Conservation (phyloP, 352 stramenopile genomes). For the Phytopythium oedochilum region DNA sequence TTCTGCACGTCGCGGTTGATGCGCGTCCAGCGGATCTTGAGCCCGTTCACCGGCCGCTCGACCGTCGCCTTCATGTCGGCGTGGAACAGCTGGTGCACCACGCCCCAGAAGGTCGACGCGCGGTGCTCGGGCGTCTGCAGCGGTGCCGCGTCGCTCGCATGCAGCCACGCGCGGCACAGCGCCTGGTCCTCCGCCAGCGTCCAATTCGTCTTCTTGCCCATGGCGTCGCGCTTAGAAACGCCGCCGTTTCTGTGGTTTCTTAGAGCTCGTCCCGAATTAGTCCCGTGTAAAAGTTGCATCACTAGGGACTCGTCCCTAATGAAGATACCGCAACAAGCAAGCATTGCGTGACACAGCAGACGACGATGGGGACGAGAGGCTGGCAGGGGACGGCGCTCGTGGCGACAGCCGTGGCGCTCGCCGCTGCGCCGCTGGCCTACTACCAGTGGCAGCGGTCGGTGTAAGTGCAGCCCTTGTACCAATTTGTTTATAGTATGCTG, state of each 20-base stretch:
- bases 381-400: conserved; percentile 17
- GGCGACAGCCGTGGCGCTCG: conserved; percentile 12
- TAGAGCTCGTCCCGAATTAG: background rate
- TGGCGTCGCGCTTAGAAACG: conserved; percentile 47
- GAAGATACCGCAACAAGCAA: too few relatives aligned
- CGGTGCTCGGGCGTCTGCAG: conserved; percentile 36
- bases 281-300: background rate
- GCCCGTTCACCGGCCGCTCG: conserved; percentile 58
- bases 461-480: conserved; percentile 9
- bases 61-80: conserved; percentile 49
- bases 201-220: conserved; percentile 86
- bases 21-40: conserved; percentile 80
- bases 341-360: too few relatives aligned
- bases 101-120: conserved; percentile 58
- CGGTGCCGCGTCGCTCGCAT: conserved; percentile 40
- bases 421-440: conserved; percentile 33
- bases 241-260: conserved; percentile 10
- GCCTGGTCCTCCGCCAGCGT: conserved; percentile 51
- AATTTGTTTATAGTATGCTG: too few relatives aligned
- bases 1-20: conserved; percentile 78
- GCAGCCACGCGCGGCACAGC: conserved; percentile 68
- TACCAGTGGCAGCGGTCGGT: conserved; percentile 25
- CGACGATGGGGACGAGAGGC: conserved; percentile 9
- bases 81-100: conserved; percentile 65
- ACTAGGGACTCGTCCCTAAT: too few relatives aligned